Base-by-base conservation (phyloP, 2,329 filamentous ascomycete species). In the Penicillium hordei region DNA sequence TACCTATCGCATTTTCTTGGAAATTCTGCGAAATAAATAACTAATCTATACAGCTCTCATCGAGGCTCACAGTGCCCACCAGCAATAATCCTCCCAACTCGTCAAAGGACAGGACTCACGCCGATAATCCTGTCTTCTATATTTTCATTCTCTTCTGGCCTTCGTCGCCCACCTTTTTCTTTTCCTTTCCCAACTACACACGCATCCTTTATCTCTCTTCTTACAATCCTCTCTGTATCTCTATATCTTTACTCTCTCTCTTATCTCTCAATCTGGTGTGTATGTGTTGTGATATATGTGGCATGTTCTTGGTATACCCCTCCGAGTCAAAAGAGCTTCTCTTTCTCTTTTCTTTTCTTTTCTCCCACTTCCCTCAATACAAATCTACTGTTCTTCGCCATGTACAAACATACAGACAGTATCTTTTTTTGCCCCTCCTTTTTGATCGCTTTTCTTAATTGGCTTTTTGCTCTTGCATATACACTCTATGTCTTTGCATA, bases 31-130 rank as follows among this genome's bases (percentile, higher is more conserved):
- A 45, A 42, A 60, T 61, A 52, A 60, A 57, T 51, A 31, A 6
- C 48, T 68, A 55, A 65, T 51, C 3, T 7, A 36, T 58, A 13
- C 31, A 79, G 77, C 75, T 60, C 75, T 79, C 60, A 62, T 76
- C 65, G 68, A 78, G 55, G 76, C 77, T 54, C 74, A 79, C 67
- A 67, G 53, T 43, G 66, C 70, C 43, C 71, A 76, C 54, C 65
- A 69, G 57, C 64, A 69, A 62, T 65, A 40, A 56, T 54, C 29
- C 25, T 48, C 42, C 19, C 19, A 33, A 9, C 52, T 31, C 19
- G 51, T 43, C 38, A 33, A 44, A 45, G 39, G 51, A 51, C 58
- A 48, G 55, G 54, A 55, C 27, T 58, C 43, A 31, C n/a, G 4
- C 45, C 54, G 19, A 44, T 44, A 27, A 6, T 44, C 34, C 40